A percentile compares a stretch with the other conserved stretches of the same genome.
Evolutionary conservation across 2,329 filamentous ascomycete genomes (phyloP).

Genomic region (Neospermospora avenae): DNA sequence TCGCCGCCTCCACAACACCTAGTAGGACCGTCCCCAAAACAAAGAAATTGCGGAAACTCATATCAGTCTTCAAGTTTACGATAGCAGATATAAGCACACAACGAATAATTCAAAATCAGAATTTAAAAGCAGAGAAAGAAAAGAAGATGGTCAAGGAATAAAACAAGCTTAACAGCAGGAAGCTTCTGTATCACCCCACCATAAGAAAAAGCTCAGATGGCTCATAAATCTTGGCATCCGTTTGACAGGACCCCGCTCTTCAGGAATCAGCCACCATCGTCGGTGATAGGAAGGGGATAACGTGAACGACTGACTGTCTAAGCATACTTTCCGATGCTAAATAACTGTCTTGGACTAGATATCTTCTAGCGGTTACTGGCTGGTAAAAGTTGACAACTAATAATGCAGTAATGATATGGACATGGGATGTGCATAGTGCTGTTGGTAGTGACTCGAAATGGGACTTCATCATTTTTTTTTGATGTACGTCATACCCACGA

Average conservation of each 20-base stretch:
- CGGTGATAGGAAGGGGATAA: background rate
- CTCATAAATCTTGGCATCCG: background rate
- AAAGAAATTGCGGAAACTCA: conserved; percentile 3
- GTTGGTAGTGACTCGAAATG: too few relatives aligned
- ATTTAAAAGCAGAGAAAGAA: background rate
- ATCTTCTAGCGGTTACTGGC: background rate
- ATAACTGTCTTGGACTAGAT: background rate
- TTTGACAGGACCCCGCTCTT: background rate
- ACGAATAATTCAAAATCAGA: background rate
- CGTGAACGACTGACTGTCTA: background rate
- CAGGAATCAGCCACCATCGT: background rate
- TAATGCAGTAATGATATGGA: background rate
- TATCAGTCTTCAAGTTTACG: conserved; percentile 10
- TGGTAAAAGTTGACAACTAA: too few relatives aligned
- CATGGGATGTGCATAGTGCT: background rate
- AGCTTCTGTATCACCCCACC: background rate
- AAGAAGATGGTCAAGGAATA: background rate
- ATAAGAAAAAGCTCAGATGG: background rate
- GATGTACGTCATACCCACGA: too few relatives aligned
- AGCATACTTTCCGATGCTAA: background rate
- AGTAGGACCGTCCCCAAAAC: conserved; percentile 7
- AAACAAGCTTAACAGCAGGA: background rate
- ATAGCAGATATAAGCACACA: background rate
- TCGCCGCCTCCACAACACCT: conserved; percentile 3
- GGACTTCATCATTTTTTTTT: too few relatives aligned